These are phyloP conservation scores for Fusarium cicatricum DNA, from an alignment of 2,329 filamentous ascomycete species.

Conservation along the genomic window DNA sequence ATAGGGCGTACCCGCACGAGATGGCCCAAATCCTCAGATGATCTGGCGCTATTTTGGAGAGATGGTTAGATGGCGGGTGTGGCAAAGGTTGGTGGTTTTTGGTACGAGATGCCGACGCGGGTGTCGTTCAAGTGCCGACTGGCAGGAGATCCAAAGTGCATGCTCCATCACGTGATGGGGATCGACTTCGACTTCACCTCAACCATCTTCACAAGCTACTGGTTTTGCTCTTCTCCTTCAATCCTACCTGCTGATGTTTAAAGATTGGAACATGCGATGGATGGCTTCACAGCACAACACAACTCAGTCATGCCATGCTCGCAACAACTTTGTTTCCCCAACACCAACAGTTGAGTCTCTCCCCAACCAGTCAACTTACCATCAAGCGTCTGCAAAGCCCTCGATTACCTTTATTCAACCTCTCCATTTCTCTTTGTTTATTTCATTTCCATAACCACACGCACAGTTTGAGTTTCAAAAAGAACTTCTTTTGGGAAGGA, in stretches of 20 bases:
- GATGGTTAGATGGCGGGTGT: background rate
- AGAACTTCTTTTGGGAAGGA: slow-evolving; percentile 27
- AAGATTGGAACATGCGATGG: background rate
- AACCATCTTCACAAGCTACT: background rate
- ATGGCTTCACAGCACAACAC: background rate
- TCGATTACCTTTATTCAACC: background rate
- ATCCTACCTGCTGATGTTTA: background rate
- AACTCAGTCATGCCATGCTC: background rate
- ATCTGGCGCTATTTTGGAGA: background rate
- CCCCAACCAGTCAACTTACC: slow-evolving; percentile 1
- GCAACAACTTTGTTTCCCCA: slow-evolving; percentile 11
- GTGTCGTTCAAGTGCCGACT: slow-evolving; percentile 1
- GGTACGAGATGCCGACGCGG: slow-evolving; percentile 1
- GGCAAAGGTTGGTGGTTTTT: background rate
- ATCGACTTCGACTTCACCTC: background rate
- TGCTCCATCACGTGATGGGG: background rate
- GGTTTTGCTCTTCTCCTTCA: background rate
- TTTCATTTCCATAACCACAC: background rate
- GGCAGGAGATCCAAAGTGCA: background rate
- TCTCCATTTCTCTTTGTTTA: background rate
- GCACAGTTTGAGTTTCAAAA: slow-evolving; percentile 4
- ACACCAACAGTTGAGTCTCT: slow-evolving; percentile 1
- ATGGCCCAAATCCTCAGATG: background rate
- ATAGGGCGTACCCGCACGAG: background rate
- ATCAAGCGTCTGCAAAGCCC: background rate